Percentiles rank a stretch among this genome's conserved stretches.
Conservation (phyloP, 805 yeast species). For the Candida corydali region DNA sequence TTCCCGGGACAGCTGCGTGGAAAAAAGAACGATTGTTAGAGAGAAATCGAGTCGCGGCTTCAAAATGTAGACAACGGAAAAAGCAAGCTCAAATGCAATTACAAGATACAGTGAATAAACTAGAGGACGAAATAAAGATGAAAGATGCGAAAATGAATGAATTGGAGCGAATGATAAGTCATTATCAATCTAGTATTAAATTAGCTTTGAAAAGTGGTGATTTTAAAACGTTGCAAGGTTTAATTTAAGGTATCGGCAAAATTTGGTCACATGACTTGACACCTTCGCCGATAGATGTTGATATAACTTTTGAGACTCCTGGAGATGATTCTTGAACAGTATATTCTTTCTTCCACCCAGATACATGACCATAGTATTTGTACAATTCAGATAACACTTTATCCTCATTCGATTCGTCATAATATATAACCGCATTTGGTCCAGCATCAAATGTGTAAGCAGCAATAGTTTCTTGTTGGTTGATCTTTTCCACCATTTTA, state of each 20-base stretch:
- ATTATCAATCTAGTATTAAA: constrained; percentile 17
- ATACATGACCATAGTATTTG: constrained; percentile 51
- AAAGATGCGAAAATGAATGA: constrained; percentile 16
- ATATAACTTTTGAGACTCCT: constrained; percentile 80
- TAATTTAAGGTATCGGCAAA: constrained; percentile 51
- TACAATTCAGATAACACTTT: constrained; percentile 68
- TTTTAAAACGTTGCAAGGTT: constrained; percentile 8
- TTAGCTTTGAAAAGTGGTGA: constrained; percentile 13
- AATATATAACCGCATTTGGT: constrained; percentile 96
- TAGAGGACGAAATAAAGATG: constrained; percentile 40
- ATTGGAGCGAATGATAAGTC: constrained; percentile 17
- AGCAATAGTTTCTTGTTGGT: constrained; percentile 62
- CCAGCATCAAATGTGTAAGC: constrained; percentile 99
- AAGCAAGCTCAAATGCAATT: constrained; percentile 66
- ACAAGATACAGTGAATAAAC: constrained; percentile 53
- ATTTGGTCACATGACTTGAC: constrained; percentile 60
- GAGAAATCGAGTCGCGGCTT: constrained; percentile 64
- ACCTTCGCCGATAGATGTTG: constrained; percentile 85
- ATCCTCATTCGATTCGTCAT: constrained; percentile 70
- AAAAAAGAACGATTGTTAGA: constrained; percentile 60
- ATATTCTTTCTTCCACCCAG: constrained; percentile 55
- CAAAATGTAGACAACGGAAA: constrained; percentile 64
- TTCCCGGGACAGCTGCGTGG: constrained; percentile 66
- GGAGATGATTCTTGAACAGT: constrained; percentile 21
- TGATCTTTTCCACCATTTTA: constrained; percentile 73